These are phyloP conservation scores for Apiospora koreana DNA, from an alignment of 2,329 filamentous ascomycete genomes.

Conservation along the genomic window DNA sequence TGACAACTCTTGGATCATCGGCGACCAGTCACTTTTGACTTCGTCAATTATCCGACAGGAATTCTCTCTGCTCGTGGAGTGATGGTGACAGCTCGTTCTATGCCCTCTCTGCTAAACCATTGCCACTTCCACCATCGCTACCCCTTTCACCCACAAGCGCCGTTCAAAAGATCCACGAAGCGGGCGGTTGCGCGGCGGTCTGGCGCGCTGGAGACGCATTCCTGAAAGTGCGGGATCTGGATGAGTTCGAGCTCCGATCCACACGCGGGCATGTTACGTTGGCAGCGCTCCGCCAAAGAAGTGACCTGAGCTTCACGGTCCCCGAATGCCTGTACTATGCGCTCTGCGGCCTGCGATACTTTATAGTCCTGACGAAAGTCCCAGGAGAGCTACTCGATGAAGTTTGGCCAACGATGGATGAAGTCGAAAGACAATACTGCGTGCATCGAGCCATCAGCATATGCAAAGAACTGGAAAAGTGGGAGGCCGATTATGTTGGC, in stretches of 20 bases:
- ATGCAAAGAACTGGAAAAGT: conserved; percentile 8
- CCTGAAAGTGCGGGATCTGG: conserved; percentile 7
- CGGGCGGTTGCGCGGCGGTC: conserved; percentile 4
- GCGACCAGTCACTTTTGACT: conserved; percentile 6
- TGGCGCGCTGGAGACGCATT: conserved; percentile 12
- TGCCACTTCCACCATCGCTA: not conserved
- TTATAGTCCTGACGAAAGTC: conserved; percentile 8
- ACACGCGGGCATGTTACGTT: conserved; percentile 8
- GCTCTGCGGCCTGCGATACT: conserved; percentile 10
- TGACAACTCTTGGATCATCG: conserved; percentile 11
- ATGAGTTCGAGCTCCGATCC: conserved; percentile 10
- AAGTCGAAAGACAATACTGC: conserved; percentile 1
- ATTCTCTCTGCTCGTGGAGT: not conserved
- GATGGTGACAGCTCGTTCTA: conserved; percentile 10
- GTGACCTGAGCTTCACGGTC: conserved; percentile 4
- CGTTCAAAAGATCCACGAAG: not conserved
- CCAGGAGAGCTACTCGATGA: conserved; percentile 9
- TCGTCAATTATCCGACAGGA: not conserved
- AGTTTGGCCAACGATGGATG: not conserved
- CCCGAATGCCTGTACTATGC: conserved; percentile 5
- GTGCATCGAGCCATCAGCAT: not conserved
- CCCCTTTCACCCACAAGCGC: conserved; percentile 5
- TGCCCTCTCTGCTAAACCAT: conserved; percentile 1
- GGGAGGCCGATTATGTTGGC: conserved; percentile 11
- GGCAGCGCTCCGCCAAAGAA: conserved; percentile 6